Base-by-base conservation (phyloP, 1,139 yeast genomes). In the Suzukiozyma palmioleophila region DNA sequence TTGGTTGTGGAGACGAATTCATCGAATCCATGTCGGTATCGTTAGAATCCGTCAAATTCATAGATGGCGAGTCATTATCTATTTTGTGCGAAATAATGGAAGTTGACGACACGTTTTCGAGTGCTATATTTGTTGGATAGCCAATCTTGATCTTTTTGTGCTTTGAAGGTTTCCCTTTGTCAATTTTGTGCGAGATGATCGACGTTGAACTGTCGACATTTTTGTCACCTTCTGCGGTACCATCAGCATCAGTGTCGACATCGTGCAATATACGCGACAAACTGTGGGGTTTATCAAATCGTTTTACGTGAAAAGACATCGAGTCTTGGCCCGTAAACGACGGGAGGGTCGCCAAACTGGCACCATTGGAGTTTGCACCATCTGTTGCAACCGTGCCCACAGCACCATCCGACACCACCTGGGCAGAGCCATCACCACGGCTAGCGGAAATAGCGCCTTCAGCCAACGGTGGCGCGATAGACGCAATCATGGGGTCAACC, bases 81-180 rank as follows among this genome's bases (percentile, higher is more conserved):
- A 49, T 47, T 39, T 44, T 47, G 39, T 49, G 52, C 3, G 52
- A 49, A n/a, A 49, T 49, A 3, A 49, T 49, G 12, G 52, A 49
- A n/a, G 48, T 30, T 14, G 38, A 27, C 14, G 14, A 31, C 11
- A 31, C 11, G 25, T 28, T 27, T 11, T 26, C 33, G 16, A 18
- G 18, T 18, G 28, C 31, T 14, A 30, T 27, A 36, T 24, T 5
- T 26, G 28, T 11, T n/a, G 29, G 25, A 14, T 22, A 14, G 5
- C 31, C 31, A 13, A 28, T 28, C 14, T 28, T 28, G 31, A 28
- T n/a, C 14, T 22, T 26, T 33, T 33, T 32, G 3, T 6, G 8
- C 16, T 16, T 28, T 3, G 13, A 9, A 26, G 11, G 33, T 15
- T 31, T 11, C 15, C n/a, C 30, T 6, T 26, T 33, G 16, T 33